Evolutionary conservation across 371 early-diverging fungal genomes (phyloP), one percentile per base, ranked within the genome.

Genomic region (Actinomortierella ambigua): DNA sequence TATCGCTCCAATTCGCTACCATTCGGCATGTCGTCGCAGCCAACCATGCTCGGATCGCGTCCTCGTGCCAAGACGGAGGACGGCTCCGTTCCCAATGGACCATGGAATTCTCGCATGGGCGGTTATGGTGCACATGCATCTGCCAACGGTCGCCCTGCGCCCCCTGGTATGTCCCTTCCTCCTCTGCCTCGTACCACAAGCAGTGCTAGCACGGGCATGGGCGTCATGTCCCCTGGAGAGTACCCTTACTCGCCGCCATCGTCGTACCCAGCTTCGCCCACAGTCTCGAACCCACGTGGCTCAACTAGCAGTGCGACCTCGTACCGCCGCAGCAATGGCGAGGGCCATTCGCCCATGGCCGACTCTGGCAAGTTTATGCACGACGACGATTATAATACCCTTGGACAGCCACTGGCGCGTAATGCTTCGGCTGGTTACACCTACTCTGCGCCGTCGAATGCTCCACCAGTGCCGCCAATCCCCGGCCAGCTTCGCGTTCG

Each of bases 181-280:
- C 85, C 83, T 43, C 48, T 77, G 53, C 85, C 82, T 22, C 77
- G 79, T 9, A 69, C 80, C 2, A 69, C 78, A 43, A 73, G 76
- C 56, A 60, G 56, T 49, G 60, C 70, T 22, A 68, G 75, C 20
- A 69, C 75, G 9, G 65, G 59, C 20, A 69, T 64, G 69, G 69
- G 69, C 18, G 69, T 69, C 28, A 53, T 60, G 28, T 69, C 69
- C 0, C 75, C 75, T 20, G 77, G 78, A 22, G 79, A 77, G 56
- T 86, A 79, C 47, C 84, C 84, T 23, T 85, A 78, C 24, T 85
- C 87, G 4, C 87, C 87, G 4, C 87, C 87, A 22, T 80, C 85
- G 18, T 87, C 87, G 2, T 77, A 83, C 34, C 87, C 87, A 17
- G 81, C 85, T 2, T 87, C 87, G 1, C 87, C 87, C 17, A 81